Conservation (phyloP, 164 flowering plant species). For the Pachysandra terminalis region DNA sequence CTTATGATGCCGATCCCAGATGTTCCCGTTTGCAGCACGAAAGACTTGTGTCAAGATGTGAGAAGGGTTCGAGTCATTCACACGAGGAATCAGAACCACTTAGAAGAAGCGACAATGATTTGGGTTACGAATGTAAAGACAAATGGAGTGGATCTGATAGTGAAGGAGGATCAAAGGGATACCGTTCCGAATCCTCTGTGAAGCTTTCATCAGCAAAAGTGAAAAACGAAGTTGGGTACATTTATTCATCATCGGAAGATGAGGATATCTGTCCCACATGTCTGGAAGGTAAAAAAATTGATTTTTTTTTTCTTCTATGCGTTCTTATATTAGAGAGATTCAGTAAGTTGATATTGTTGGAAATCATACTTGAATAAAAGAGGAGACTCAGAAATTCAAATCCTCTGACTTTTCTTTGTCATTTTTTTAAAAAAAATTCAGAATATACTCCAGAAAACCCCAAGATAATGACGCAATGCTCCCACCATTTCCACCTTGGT, state of each 20-base stretch:
- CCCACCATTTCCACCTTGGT: constrained; percentile 23
- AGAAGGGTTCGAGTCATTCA: constrained; percentile 85
- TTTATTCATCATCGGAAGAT: constrained; percentile 74
- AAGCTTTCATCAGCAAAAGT: constrained; percentile 45
- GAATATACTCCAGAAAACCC: constrained; percentile 24
- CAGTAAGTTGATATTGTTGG: background rate
- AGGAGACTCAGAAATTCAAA: background rate
- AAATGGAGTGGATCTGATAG: constrained; percentile 60
- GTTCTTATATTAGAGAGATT: background rate
- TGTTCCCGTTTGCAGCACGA: constrained; percentile 59
- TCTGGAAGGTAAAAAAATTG: constrained; percentile 71
- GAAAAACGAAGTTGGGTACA: constrained; percentile 34
- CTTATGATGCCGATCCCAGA: constrained; percentile 89
- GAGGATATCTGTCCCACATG: constrained; percentile 99
- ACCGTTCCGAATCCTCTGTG: constrained; percentile 40
- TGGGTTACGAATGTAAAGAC: constrained; percentile 44
- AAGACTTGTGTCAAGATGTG: constrained; percentile 68
- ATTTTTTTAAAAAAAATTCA: background rate
- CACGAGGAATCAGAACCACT: constrained; percentile 84
- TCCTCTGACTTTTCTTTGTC: background rate
- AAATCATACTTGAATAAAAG: background rate
- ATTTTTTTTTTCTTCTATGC: background rate
- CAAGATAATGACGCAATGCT: constrained; percentile 19
- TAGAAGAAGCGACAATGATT: constrained; percentile 44
- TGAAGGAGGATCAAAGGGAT: constrained; percentile 57